These are phyloP conservation scores for Cyberlindnera euphorbiae DNA, from an alignment of 805 yeast genomes.

Conservation along the genomic window DNA sequence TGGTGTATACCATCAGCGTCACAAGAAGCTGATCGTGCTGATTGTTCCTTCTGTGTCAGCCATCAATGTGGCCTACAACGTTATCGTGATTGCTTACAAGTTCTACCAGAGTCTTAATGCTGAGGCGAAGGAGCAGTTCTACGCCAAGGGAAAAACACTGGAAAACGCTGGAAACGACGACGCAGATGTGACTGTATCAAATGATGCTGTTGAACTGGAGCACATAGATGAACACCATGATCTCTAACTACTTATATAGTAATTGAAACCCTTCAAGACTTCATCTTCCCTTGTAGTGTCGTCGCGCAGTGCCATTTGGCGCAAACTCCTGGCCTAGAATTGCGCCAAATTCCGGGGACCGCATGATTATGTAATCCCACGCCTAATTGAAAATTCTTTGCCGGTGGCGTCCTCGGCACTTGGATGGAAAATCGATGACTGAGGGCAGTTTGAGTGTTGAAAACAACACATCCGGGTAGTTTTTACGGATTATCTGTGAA, in stretches of 20 bases:
- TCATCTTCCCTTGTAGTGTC: too few species aligned
- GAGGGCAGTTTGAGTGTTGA: background rate
- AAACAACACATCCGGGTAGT: too few species aligned
- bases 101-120: constrained; percentile 28
- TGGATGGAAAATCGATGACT: background rate
- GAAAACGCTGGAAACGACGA: constrained; percentile 26
- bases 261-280: too few species aligned
- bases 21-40: too few species aligned
- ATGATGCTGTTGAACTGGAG: background rate
- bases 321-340: too few species aligned
- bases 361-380: background rate
- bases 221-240: too few species aligned
- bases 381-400: constrained; percentile 1
- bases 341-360: constrained; percentile 5
- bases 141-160: constrained; percentile 52
- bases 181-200: background rate
- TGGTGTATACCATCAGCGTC: too few species aligned
- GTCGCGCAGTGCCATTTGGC: background rate
- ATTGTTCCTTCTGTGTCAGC: constrained; percentile 15
- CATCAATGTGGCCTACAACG: constrained; percentile 1
- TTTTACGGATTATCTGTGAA: background rate
- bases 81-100: background rate
- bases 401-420: constrained; percentile 1
- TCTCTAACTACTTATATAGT: too few species aligned
- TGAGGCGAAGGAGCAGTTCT: constrained; percentile 52